Evolutionary conservation across 768 basidiomycete genomes (phyloP).

Genomic region (Pisolithus tinctorius): DNA sequence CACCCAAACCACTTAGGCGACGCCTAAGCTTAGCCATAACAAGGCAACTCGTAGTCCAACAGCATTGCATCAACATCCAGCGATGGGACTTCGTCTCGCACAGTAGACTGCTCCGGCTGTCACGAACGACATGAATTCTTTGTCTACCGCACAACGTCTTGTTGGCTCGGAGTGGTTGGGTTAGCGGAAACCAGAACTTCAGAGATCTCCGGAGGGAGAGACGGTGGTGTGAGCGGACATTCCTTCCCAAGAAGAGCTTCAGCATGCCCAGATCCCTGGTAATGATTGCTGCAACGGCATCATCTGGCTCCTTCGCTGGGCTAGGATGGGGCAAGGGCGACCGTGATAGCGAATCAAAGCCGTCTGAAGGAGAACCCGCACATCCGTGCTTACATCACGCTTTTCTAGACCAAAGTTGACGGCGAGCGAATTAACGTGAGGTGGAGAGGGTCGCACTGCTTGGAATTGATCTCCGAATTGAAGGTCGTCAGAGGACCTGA

Average conservation of each 20-base stretch:
- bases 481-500: constrained; percentile 9
- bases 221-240: too few species aligned
- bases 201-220: neutral
- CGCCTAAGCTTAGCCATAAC: too few species aligned
- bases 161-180: neutral
- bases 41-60: too few species aligned
- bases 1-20: too few species aligned
- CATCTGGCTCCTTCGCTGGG: too few species aligned
- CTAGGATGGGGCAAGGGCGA: too few species aligned
- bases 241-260: too few species aligned
- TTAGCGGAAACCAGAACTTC: neutral
- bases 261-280: too few species aligned
- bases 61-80: neutral
- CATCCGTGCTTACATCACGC: constrained; percentile 14
- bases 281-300: too few species aligned
- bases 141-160: neutral
- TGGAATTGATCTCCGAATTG: constrained; percentile 15
- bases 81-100: neutral
- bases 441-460: neutral
- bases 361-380: constrained; percentile 1
- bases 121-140: neutral
- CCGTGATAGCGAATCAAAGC: neutral
- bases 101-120: neutral
- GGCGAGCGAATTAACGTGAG: constrained; percentile 24
- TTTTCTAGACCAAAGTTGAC: constrained; percentile 15